Conservation (phyloP, 2,329 filamentous ascomycete genomes). For the Chaetomium olivaceum region DNA sequence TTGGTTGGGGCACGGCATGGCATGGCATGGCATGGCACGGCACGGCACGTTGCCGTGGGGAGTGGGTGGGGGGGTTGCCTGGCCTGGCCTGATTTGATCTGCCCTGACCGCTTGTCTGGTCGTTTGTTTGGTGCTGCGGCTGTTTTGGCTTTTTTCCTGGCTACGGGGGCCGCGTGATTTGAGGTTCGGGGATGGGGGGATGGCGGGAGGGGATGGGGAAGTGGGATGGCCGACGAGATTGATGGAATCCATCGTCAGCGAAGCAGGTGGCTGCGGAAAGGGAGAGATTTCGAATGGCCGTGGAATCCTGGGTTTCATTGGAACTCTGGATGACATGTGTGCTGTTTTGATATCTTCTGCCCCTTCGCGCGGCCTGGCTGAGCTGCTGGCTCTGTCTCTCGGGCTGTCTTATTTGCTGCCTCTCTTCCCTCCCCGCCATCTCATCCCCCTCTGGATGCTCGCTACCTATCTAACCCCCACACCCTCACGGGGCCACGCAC, state of each 20-base stretch:
- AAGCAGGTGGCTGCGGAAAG: slow-evolving; percentile 26
- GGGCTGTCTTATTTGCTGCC: slow-evolving; percentile 1
- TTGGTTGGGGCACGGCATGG: background rate
- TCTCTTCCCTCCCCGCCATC: background rate
- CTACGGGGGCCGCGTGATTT: background rate
- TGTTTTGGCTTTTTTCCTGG: background rate
- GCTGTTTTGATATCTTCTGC: background rate
- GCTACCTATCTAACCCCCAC: background rate
- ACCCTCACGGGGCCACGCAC: background rate
- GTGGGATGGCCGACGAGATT: background rate
- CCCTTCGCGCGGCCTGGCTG: background rate
- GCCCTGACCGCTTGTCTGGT: background rate
- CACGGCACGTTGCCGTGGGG: no score
- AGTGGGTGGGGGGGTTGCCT: no score
- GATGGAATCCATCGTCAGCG: background rate
- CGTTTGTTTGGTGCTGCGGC: background rate
- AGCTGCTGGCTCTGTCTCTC: background rate
- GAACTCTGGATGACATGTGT: slow-evolving; percentile 1
- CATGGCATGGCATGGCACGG: no score
- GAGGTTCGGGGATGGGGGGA: background rate
- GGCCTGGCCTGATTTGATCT: no score
- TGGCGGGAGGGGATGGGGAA: slow-evolving; percentile 25
- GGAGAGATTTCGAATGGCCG: slow-evolving; percentile 22
- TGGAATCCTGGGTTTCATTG: background rate
- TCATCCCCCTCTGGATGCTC: slow-evolving; percentile 1